Base-by-base conservation (phyloP, 139 green algal genomes). In the Deuterostichococcus epilithicus region DNA sequence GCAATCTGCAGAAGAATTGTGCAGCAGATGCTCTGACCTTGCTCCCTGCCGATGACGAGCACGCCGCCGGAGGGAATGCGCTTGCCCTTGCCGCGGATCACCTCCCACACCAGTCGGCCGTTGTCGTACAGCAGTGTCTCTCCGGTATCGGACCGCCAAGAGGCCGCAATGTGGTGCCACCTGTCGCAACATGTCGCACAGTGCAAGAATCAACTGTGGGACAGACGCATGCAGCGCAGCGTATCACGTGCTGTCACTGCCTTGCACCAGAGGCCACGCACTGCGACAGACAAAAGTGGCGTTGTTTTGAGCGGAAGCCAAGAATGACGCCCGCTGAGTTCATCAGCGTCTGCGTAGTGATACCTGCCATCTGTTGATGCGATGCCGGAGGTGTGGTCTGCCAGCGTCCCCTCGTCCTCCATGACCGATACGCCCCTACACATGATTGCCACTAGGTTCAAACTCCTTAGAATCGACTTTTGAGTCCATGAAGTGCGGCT, bases 141-240 rank as follows among this genome's bases (percentile, higher is more conserved):
- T 36, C 92, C 92, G 5, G 82, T 87, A 35, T 36, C 60, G 70
- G 80, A 87, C 45, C 89, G 67, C 92, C 92, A 97, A 2, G 90
- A 95, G 42, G 94, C 87, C 0, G 92, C 92, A 22, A 96, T 85
- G 83, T 97, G 92, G 79, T 97, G 92, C 92, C 92, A 97, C 60
- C 79, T 80, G 23, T 92, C 92, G 44, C 75, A 66, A 20, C 52
- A 63, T 25, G 13, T n/a, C 52, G 28, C 52, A 63, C 52, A 63
- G 42, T 52, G 8, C 42, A 23, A 52, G 8, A 8, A 8, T 23
- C 8, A 52, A 52, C 42, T 13, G 8, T n/a, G n/a, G n/a, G n/a
- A n/a, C n/a, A n/a, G n/a, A n/a, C n/a, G n/a, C n/a, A n/a, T n/a
- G n/a, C n/a, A n/a, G n/a, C n/a, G n/a, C n/a, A n/a, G n/a, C n/a